Evolutionary conservation across 805 yeast species (phyloP).

Genomic region (Ogataea minuta): DNA sequence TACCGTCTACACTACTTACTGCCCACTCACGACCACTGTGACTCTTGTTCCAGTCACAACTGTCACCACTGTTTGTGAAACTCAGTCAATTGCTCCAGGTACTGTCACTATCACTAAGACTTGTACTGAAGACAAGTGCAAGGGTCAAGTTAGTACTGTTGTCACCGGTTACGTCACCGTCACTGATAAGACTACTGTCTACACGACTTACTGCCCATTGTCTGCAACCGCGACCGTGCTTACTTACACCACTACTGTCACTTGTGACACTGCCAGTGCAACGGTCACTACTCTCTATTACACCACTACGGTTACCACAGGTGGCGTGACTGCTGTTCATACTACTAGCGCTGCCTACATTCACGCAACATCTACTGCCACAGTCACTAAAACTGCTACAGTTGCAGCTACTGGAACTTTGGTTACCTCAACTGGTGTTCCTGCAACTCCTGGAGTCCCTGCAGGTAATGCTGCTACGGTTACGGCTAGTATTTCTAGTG

Average conservation of each 20-base stretch:
- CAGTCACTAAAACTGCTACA: constrained; percentile 16
- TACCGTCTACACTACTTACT: constrained; percentile 35
- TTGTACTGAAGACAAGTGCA: constrained; percentile 18
- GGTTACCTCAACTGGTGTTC: constrained; percentile 1
- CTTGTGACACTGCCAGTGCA: constrained; percentile 6
- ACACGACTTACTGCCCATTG: constrained; percentile 38
- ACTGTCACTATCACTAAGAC: constrained; percentile 22
- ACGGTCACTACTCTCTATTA: constrained; percentile 7
- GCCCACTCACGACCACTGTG: constrained; percentile 30
- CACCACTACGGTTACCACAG: constrained; percentile 9
- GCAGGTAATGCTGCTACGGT: constrained; percentile 1
- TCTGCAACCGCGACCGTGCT: constrained; percentile 13
- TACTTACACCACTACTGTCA: constrained; percentile 12
- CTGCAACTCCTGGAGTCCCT: constrained; percentile 15
- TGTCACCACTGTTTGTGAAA: constrained; percentile 10
- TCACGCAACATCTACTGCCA: constrained; percentile 13
- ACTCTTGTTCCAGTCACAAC: constrained; percentile 20
- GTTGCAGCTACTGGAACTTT: constrained; percentile 9
- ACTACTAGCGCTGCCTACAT: constrained; percentile 8
- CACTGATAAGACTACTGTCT: constrained; percentile 19
- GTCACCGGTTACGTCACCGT: constrained; percentile 28
- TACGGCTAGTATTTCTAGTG: constrained; percentile 3
- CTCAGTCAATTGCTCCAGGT: constrained; percentile 14
- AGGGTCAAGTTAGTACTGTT: constrained; percentile 19
- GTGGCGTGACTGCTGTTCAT: constrained; percentile 7